Evolutionary conservation across 768 basidiomycete genomes (phyloP).

Genomic region (Russula compacta): DNA sequence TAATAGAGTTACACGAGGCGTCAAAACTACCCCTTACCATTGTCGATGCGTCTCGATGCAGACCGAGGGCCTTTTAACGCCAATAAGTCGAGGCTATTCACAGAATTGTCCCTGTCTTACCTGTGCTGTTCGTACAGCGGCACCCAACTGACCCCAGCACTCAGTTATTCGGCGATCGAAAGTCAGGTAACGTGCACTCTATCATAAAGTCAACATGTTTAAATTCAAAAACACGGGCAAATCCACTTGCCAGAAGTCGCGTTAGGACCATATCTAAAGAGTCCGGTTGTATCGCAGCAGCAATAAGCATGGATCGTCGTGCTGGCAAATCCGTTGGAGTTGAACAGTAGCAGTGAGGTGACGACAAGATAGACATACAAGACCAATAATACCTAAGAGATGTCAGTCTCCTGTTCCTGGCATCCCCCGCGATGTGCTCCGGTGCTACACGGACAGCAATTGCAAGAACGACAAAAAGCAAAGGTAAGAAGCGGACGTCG

Average conservation of each 20-base stretch:
- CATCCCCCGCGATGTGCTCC: conserved; percentile 74
- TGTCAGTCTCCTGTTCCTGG: conserved; percentile 62
- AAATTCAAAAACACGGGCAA: not conserved
- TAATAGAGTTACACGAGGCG: conserved; percentile 7
- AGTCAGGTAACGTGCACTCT: conserved; percentile 61
- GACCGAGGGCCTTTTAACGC: conserved; percentile 53
- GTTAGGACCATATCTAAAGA: conserved; percentile 88
- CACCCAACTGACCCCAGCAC: conserved; percentile 93
- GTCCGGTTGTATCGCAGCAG: conserved; percentile 89
- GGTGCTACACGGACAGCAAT: conserved; percentile 81
- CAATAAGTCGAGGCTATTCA: not conserved
- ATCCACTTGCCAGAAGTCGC: conserved; percentile 53
- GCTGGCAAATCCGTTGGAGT: conserved; percentile 37
- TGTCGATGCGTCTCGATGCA: conserved; percentile 81
- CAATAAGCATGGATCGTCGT: conserved; percentile 78
- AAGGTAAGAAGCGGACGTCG: conserved; percentile 77
- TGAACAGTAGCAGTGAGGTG: conserved; percentile 7
- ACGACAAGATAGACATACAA: conserved; percentile 46
- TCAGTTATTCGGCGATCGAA: conserved; percentile 85
- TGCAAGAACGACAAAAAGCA: conserved; percentile 90
- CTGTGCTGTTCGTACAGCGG: conserved; percentile 87
- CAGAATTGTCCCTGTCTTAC: not conserved
- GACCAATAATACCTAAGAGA: conserved; percentile 93
- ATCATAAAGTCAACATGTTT: conserved; percentile 17
- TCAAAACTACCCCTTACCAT: conserved; percentile 45